A percentile compares a stretch with the other conserved stretches of the same genome.
Conservation (phyloP, 2,329 filamentous ascomycete species). For the Colletotrichum orbiculare region DNA sequence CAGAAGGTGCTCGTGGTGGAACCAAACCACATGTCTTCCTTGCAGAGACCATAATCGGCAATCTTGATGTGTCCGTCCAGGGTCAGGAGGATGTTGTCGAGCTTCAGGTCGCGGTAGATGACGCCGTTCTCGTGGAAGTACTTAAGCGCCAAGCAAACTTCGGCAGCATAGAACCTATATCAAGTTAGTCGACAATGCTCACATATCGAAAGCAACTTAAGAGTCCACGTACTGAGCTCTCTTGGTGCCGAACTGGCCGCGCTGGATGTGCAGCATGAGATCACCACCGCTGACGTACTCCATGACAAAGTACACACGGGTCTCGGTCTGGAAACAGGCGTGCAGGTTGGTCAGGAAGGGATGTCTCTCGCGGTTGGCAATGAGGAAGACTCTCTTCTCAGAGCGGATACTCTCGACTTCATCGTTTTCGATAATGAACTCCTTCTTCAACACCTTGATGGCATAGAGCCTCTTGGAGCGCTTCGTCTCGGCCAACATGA, state of each 20-base stretch:
- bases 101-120: conserved; percentile 97
- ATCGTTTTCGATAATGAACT: conserved; percentile 99
- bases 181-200: not conserved
- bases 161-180: conserved; percentile 91
- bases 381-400: conserved; percentile 96
- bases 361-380: conserved; percentile 96
- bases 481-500: conserved; percentile 99
- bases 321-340: conserved; percentile 99
- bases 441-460: conserved; percentile 99
- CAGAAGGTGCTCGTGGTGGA: conserved; percentile 98
- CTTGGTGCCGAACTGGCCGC: conserved; percentile 94
- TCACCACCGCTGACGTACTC: conserved; percentile 99
- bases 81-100: conserved; percentile 90
- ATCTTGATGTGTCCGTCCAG: conserved; percentile 99
- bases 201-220: conserved; percentile 39
- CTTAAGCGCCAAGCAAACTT: conserved; percentile 96
- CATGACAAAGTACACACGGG: conserved; percentile 99
- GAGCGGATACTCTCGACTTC: conserved; percentile 98
- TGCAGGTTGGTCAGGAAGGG: conserved; percentile 96
- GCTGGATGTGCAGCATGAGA: conserved; percentile 98
- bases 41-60: conserved; percentile 97
- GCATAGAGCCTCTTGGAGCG: conserved; percentile 91
- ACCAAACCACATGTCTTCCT: conserved; percentile 99
- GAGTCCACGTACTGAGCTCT: conserved; percentile 80
- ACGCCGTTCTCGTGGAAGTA: conserved; percentile 99